phyloP scores from a whole-genome alignment of 2,329 filamentous ascomycete genomes.

The Huntiella savannae region DNA sequence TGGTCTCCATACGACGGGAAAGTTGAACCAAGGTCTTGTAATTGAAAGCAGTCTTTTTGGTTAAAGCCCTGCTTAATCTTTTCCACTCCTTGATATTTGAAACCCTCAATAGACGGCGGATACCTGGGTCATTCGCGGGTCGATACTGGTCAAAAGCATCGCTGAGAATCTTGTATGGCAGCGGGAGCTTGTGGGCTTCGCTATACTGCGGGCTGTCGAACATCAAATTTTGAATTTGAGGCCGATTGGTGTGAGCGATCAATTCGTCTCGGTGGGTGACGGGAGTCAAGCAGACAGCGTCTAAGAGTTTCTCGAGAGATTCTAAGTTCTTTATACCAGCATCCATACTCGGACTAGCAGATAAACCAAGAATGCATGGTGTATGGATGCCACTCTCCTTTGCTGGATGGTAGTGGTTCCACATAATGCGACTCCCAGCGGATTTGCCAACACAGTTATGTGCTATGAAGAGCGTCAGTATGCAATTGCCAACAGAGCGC shows the following conservation, averaged over 20 bases:
- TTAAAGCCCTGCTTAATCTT: background rate
- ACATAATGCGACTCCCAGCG: conserved; percentile 54
- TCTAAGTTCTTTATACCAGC: conserved; percentile 35
- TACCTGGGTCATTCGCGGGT: conserved; percentile 40
- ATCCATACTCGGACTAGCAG: conserved; percentile 56
- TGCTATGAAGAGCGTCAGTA: conserved; percentile 27
- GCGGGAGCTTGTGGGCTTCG: background rate
- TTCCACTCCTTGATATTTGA: background rate
- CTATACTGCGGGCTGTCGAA: background rate
- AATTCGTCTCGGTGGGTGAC: conserved; percentile 51
- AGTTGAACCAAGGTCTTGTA: conserved; percentile 27
- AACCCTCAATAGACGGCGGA: conserved; percentile 17
- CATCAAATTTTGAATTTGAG: conserved; percentile 19
- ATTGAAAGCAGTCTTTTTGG: background rate
- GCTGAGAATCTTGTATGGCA: background rate
- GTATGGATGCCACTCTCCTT: conserved; percentile 21
- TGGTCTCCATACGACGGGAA: conserved; percentile 26
- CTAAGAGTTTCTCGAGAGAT: conserved; percentile 47
- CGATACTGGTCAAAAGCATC: conserved; percentile 17
- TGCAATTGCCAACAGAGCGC: background rate
- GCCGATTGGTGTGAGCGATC: conserved; percentile 47
- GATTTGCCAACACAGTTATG: conserved; percentile 52
- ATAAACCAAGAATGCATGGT: conserved; percentile 59
- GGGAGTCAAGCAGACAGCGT: conserved; percentile 51
- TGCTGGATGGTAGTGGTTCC: conserved; percentile 42